These are phyloP conservation scores for Pyrus pyrifolia DNA, from an alignment of 306 rosid genomes.

Conservation along the genomic window DNA sequence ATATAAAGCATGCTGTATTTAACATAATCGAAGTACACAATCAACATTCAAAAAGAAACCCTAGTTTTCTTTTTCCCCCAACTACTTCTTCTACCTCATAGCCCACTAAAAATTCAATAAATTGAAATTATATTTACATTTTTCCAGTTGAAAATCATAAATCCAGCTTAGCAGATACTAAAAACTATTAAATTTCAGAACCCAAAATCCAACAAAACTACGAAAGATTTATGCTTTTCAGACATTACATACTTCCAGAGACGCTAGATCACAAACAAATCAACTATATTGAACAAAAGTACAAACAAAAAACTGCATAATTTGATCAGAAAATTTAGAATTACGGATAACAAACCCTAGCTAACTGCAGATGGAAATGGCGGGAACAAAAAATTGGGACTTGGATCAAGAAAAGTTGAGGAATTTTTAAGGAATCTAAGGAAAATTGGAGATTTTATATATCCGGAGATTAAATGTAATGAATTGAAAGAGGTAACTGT, in stretches of 20 bases:
- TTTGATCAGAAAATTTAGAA: not conserved
- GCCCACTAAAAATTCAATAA: not conserved
- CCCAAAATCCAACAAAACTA: not conserved
- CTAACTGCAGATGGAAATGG: slow-evolving; percentile 16
- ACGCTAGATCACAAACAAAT: not conserved
- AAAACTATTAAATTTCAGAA: not conserved
- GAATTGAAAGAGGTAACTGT: not conserved
- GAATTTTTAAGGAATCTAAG: not conserved
- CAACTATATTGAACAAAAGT: not conserved
- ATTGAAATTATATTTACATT: not conserved
- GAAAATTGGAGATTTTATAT: slow-evolving; percentile 8
- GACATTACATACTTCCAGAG: not conserved
- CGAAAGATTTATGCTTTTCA: not conserved
- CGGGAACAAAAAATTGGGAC: not conserved
- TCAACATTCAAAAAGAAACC: not conserved
- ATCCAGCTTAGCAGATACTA: not conserved
- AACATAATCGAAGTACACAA: not conserved
- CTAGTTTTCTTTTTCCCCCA: not conserved
- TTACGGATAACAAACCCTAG: not conserved
- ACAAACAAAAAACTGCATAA: not conserved
- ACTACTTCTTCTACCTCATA: not conserved
- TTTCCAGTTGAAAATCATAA: not conserved
- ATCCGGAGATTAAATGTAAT: not conserved
- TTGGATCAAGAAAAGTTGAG: not conserved
- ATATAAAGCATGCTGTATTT: not conserved